Conservation (phyloP, 2,329 filamentous ascomycete genomes). For the Cercospora beticola region DNA sequence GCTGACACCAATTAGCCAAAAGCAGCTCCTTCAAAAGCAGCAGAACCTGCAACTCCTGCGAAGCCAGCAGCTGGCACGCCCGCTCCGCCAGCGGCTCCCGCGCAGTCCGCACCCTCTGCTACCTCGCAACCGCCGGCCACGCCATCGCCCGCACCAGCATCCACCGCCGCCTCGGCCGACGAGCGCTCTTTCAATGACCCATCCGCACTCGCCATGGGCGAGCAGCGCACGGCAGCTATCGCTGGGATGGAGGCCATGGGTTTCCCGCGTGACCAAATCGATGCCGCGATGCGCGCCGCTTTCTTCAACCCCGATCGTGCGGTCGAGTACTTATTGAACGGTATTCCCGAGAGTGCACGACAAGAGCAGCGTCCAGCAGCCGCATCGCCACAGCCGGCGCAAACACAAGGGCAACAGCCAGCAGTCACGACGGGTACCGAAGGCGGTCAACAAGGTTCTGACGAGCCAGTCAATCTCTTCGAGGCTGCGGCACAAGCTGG, state of each 20-base stretch:
- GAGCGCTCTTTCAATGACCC: slow-evolving; percentile 62
- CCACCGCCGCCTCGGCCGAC: slow-evolving; percentile 43
- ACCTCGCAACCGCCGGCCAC: slow-evolving; percentile 53
- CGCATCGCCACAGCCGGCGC: slow-evolving; percentile 37
- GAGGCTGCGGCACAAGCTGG: slow-evolving; percentile 59
- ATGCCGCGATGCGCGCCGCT: slow-evolving; percentile 90
- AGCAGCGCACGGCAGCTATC: slow-evolving; percentile 77
- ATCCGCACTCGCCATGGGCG: slow-evolving; percentile 81
- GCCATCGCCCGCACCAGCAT: slow-evolving; percentile 50
- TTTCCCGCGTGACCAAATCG: slow-evolving; percentile 83
- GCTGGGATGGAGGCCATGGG: slow-evolving; percentile 97
- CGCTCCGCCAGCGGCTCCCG: slow-evolving; percentile 50
- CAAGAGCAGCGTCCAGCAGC: slow-evolving; percentile 63
- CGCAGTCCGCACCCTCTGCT: slow-evolving; percentile 57
- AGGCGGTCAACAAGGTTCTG: slow-evolving; percentile 74
- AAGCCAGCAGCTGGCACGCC: slow-evolving; percentile 40
- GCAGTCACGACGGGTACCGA: slow-evolving; percentile 53
- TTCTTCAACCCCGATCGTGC: slow-evolving; percentile 97
- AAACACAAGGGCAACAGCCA: slow-evolving; percentile 35
- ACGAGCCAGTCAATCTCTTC: slow-evolving; percentile 80
- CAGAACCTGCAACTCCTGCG: slow-evolving; percentile 59
- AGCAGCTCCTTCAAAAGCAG: slow-evolving; percentile 51
- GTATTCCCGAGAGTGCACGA: slow-evolving; percentile 82
- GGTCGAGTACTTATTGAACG: slow-evolving; percentile 90
- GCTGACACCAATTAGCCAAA: slow-evolving; percentile 62